Conservation (phyloP, 1,284 basidiomycete species). For the Ganoderma leucocontextum region DNA sequence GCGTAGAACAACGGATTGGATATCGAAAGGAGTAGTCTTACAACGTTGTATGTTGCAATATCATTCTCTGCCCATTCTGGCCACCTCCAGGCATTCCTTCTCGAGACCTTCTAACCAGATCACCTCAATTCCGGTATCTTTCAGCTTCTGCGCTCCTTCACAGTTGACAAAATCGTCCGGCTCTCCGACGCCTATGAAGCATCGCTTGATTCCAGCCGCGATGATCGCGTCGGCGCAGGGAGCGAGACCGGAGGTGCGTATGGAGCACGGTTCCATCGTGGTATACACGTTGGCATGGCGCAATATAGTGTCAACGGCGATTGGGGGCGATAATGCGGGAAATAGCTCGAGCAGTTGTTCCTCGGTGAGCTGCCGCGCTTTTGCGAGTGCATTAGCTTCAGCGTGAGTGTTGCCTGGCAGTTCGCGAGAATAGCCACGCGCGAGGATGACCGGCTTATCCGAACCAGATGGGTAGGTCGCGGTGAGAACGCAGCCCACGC, state of each 20-base stretch:
- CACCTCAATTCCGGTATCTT: slow-evolving; percentile 80
- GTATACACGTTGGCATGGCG: slow-evolving; percentile 83
- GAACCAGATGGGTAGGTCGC: slow-evolving; percentile 50
- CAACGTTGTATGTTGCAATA: slow-evolving; percentile 11
- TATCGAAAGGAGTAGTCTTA: slow-evolving; percentile 11
- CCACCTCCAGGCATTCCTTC: slow-evolving; percentile 79
- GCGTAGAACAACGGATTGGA: slow-evolving; percentile 12
- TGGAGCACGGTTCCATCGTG: slow-evolving; percentile 96
- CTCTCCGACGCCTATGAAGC: slow-evolving; percentile 92
- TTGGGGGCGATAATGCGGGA: slow-evolving; percentile 41
- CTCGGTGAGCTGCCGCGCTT: slow-evolving; percentile 61
- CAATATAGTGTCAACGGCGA: slow-evolving; percentile 54
- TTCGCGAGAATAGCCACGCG: slow-evolving; percentile 92
- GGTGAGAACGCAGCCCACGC: slow-evolving; percentile 91
- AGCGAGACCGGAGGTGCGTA: slow-evolving; percentile 86
- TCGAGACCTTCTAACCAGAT: slow-evolving; percentile 78
- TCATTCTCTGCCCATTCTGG: slow-evolving; percentile 56
- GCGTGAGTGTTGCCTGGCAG: slow-evolving; percentile 97
- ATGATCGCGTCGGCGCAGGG: slow-evolving; percentile 92
- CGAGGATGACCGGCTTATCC: slow-evolving; percentile 60
- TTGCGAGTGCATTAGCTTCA: slow-evolving; percentile 92
- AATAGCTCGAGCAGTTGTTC: slow-evolving; percentile 55
- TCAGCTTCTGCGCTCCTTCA: slow-evolving; percentile 84
- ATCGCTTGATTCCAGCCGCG: slow-evolving; percentile 72
- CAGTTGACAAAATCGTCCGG: slow-evolving; percentile 96